Base-by-base conservation (phyloP, 306 rosid genomes). In the Carpinus viminea region DNA sequence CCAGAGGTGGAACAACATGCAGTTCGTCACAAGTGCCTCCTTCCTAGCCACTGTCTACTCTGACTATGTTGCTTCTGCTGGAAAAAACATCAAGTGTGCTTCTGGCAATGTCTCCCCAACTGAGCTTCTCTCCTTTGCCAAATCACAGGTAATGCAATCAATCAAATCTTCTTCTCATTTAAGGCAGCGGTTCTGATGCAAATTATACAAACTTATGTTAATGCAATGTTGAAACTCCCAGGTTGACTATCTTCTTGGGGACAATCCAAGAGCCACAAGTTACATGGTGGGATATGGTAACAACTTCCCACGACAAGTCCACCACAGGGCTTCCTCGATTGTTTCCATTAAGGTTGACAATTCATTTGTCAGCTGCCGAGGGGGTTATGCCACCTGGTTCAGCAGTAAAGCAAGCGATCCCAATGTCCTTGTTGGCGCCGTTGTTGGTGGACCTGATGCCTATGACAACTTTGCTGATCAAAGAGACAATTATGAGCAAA, bases 391-490 rank as follows among this genome's bases (percentile, higher is more conserved):
- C 13, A 95, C 97, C 65, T 95, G 99, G 99, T 95, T 78, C 75
- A 81, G 85, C 83, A 85, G 89, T 73, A 91, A 95, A 84, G 83
- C 53, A 51, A 86, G 97, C 36, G 97, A 93, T 76, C 97, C 99
- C 57, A 95, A 95, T 68, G 88, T 86, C 1, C 97, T 95, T 50
- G 80, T 90, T 0, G 99, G 99, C 52, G 99, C 99, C 36, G 34
- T 91, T 83, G 99, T 95, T 46, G 99, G 99, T 38, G 98, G 99
- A 65, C 99, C 99, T 78, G 99, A 95, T 89, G 98, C 97, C 12
- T 93, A 95, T 71, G 99, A 95, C 79, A 87, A 95, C 88, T 95
- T 95, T 57, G 99, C 98, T 52, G 99, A 95, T 80, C 83, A 95
- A 79, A 91, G 99, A 80, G 93, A 95, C 66, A 95, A 95, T 51